phyloP scores from a whole-genome alignment of 106 monocot genomes.

The Cymbidium sinense region DNA sequence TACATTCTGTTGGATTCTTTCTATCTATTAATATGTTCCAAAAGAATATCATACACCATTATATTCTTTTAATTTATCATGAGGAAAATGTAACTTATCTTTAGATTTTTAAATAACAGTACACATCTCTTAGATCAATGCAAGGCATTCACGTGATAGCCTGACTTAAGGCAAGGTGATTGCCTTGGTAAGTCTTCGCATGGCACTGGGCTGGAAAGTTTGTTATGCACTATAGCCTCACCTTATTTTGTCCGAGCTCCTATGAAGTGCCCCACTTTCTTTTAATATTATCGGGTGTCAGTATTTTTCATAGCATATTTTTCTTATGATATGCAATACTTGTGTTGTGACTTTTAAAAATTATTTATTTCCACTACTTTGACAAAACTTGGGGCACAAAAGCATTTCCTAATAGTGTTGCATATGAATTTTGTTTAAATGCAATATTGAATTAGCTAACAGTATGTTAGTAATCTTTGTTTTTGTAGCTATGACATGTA shows the following conservation, averaged over 20 bases:
- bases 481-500: not conserved
- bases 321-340: not conserved
- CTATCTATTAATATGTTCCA: no score
- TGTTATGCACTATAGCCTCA: not conserved
- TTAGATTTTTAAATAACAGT: no score
- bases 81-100: no score
- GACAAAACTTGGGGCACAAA: not conserved
- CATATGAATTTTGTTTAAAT: not conserved
- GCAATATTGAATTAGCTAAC: not conserved
- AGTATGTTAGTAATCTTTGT: not conserved
- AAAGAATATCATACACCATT: no score
- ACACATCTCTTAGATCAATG: no score
- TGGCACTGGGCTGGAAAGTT: not conserved
- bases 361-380: not conserved
- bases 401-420: not conserved
- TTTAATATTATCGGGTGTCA: not conserved
- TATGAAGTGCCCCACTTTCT: not conserved
- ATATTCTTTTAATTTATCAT: no score
- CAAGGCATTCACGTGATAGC: no score
- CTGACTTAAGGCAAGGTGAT: no score
- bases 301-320: not conserved
- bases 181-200: no score
- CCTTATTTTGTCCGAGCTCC: not conserved
- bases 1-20: no score
- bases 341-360: not conserved